A percentile compares a stretch with the other conserved stretches of the same genome.
These are phyloP conservation scores for Debaryomyces castellii DNA, from an alignment of 805 yeast species.

Conservation along the genomic window DNA sequence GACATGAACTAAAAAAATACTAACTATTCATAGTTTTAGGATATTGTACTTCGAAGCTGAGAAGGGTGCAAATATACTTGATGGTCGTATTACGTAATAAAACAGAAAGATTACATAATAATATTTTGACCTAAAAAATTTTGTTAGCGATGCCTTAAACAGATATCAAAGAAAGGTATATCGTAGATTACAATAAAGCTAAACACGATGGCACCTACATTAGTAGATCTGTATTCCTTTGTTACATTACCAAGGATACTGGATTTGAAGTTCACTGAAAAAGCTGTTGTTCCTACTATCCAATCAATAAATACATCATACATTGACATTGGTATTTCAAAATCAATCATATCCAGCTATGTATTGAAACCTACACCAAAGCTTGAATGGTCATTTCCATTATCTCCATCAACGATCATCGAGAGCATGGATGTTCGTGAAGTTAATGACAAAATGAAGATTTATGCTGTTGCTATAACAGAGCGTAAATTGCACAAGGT, in stretches of 20 bases:
- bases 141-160: slow-evolving; percentile 3
- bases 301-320: slow-evolving; percentile 23
- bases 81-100: too few species aligned
- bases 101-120: background rate
- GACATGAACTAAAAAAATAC: too few species aligned
- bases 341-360: slow-evolving; percentile 51
- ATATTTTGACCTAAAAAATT: background rate
- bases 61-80: too few species aligned
- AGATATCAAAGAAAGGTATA: background rate
- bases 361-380: slow-evolving; percentile 58
- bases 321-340: slow-evolving; percentile 54
- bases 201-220: slow-evolving; percentile 12
- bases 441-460: slow-evolving; percentile 9
- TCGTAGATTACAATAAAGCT: background rate
- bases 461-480: slow-evolving; percentile 40
- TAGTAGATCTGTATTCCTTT: slow-evolving; percentile 31
- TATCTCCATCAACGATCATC: slow-evolving; percentile 47
- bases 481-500: slow-evolving; percentile 31
- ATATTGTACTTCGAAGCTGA: too few species aligned
- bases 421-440: slow-evolving; percentile 36
- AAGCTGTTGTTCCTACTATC: slow-evolving; percentile 22
- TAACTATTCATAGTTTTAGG: too few species aligned
- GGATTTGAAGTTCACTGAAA: slow-evolving; percentile 23
- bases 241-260: slow-evolving; percentile 33
- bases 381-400: slow-evolving; percentile 53